phyloP scores from a whole-genome alignment of 805 yeast species.

The Lachancea thermotolerans region DNA sequence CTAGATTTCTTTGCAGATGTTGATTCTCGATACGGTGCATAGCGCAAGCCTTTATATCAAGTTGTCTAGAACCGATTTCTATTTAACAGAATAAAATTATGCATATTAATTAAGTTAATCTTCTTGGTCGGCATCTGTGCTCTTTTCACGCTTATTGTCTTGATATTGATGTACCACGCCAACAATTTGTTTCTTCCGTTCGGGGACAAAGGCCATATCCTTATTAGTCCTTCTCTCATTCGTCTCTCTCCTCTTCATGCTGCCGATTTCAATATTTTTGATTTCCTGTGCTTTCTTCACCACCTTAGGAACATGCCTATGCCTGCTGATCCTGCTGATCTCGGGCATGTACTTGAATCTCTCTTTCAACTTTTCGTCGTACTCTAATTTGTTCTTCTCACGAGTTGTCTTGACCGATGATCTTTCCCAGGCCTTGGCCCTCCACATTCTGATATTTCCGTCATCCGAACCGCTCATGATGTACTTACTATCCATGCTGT shows the following conservation, averaged over 20 bases:
- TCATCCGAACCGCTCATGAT: conserved; percentile 91
- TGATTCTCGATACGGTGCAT: too few relatives aligned
- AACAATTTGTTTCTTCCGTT: conserved; percentile 80
- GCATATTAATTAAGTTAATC: too few relatives aligned
- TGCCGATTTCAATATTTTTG: conserved; percentile 63
- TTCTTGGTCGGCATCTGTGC: neutral
- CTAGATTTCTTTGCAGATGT: too few relatives aligned
- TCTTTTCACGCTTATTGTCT: conserved; percentile 19
- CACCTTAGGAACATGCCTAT: conserved; percentile 83
- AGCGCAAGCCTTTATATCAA: too few relatives aligned
- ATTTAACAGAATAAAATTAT: too few relatives aligned
- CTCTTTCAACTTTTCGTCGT: conserved; percentile 86
- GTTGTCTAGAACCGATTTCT: too few relatives aligned
- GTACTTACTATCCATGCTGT: conserved; percentile 83
- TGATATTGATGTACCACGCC: conserved; percentile 65
- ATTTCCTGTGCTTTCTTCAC: conserved; percentile 87
- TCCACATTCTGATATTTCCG: conserved; percentile 91
- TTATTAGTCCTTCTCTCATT: conserved; percentile 77
- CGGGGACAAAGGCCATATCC: conserved; percentile 52
- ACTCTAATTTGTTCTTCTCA: conserved; percentile 77
- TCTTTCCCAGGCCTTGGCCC: conserved; percentile 80
- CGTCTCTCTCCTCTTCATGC: conserved; percentile 73
- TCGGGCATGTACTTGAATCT: conserved; percentile 96
- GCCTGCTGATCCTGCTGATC: conserved; percentile 79
- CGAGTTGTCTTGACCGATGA: conserved; percentile 73